Evolutionary conservation across 2,329 filamentous ascomycete genomes (phyloP), one percentile per base, ranked within the genome.

Genomic region (Pleomassaria siparia): DNA sequence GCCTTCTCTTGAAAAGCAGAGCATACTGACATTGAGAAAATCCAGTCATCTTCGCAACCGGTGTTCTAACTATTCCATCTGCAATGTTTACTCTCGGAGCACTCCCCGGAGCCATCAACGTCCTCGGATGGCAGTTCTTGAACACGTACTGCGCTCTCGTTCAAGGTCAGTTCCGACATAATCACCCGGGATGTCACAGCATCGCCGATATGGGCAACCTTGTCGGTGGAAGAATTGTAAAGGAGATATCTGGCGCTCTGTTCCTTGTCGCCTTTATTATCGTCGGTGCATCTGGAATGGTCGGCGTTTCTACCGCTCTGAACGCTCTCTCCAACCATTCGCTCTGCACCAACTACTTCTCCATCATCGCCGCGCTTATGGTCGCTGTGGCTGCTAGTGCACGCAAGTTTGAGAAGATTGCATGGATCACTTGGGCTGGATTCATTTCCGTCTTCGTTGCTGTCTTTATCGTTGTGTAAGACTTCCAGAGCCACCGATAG

Each of bases 401-500:
- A 4, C 76, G 82, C 42, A 86, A 81, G 47, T 80, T 85, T 49
- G 76, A 81, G 40, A 80, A 84, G 55, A 78, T 86, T 43, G 80
- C 79, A 2, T 85, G 80, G 80, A 67, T 85, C 7, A 83, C 81
- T 0, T 86, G 80, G 77, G 76, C 75, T 10, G 83, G 83, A 0
- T 84, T 85, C 56, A 47, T 76, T 4, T 81, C 76, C 22, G 77
- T 86, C 29, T 84, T 81, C 54, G 67, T 76, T 13, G 81, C 82
- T 3, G 76, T 84, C 0, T 76, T 83, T 49, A 80, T 82, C 44
- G 72, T 82, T 39, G 80, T 83, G 53, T 54, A 51, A 50, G 56
- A 46, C 16, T 6, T 13, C 13, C 16, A 3, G 3, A 29, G 10
- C 22, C 8, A 16, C 6, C 2, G 11, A 15, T 5, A 1, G 11